phyloP scores from a whole-genome alignment of 2,329 filamentous ascomycete genomes.

The Colletotrichum abscissum region DNA sequence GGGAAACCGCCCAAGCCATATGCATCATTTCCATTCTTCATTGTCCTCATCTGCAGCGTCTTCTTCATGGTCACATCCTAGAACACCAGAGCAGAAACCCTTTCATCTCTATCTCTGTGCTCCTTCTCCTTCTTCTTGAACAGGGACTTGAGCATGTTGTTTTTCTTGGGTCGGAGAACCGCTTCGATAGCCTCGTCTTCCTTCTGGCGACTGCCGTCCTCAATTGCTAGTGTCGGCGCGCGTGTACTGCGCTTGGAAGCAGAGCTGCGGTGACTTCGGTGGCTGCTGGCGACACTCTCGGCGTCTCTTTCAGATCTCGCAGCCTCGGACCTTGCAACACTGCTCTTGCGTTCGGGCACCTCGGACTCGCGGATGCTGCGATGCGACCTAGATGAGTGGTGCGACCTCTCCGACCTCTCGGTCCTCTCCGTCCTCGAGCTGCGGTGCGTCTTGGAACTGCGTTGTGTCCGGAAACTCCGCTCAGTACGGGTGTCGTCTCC shows the following conservation, averaged over 20 bases:
- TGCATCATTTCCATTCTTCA: slow-evolving; percentile 25
- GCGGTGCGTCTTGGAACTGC: slow-evolving; percentile 39
- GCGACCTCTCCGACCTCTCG: slow-evolving; percentile 43
- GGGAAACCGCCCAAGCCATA: slow-evolving; percentile 28
- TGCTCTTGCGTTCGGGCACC: slow-evolving; percentile 38
- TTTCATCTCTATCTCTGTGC: slow-evolving; percentile 45
- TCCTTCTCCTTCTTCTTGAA: slow-evolving; percentile 66
- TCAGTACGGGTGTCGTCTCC: slow-evolving; percentile 54
- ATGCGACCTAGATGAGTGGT: slow-evolving; percentile 41
- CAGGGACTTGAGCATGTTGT: slow-evolving; percentile 68
- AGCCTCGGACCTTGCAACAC: slow-evolving; percentile 35
- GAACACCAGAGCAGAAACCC: slow-evolving; percentile 35
- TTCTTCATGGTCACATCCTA: slow-evolving; percentile 11
- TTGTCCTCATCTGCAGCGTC: background rate
- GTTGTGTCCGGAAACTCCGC: slow-evolving; percentile 46
- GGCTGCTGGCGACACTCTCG: slow-evolving; percentile 53
- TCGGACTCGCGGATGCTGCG: slow-evolving; percentile 41
- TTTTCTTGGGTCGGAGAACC: slow-evolving; percentile 59
- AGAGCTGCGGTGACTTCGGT: slow-evolving; percentile 45
- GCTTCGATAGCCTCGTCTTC: slow-evolving; percentile 47
- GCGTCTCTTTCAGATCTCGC: slow-evolving; percentile 39
- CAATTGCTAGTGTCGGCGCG: slow-evolving; percentile 45
- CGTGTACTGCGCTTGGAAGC: slow-evolving; percentile 47
- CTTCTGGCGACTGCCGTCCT: slow-evolving; percentile 51
- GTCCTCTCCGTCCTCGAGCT: slow-evolving; percentile 43